These are phyloP conservation scores for Corymbia citriodora DNA, from an alignment of 441 rosid genomes.

Conservation along the genomic window DNA sequence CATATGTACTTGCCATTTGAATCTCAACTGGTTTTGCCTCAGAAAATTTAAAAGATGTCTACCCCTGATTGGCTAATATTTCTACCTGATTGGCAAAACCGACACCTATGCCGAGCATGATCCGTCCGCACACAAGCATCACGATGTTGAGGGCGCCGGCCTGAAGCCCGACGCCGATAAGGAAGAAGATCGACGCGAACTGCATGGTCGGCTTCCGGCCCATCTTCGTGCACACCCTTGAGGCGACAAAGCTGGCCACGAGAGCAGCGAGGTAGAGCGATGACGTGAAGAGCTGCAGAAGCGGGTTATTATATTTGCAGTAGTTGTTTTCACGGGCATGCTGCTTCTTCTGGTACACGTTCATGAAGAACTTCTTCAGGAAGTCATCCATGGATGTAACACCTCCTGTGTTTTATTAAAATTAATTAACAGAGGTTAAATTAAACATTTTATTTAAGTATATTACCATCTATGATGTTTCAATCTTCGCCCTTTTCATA, in stretches of 20 bases:
- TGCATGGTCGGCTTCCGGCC: constrained; percentile 1
- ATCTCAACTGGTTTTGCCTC: too few relatives aligned
- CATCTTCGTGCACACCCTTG: not conserved
- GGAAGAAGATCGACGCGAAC: not conserved
- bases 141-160: not conserved
- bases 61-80: too few relatives aligned
- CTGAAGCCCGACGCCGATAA: not conserved
- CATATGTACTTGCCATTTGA: too few relatives aligned
- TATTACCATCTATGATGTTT: not conserved
- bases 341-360: not conserved
- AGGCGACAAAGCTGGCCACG: not conserved
- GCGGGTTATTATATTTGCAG: not conserved
- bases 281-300: constrained; percentile 7
- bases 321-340: not conserved
- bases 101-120: not conserved
- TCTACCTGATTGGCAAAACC: constrained; percentile 2
- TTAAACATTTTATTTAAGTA: not conserved
- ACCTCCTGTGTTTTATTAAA: not conserved
- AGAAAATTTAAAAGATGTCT: too few relatives aligned
- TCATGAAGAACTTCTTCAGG: constrained; percentile 5
- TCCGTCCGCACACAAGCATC: not conserved
- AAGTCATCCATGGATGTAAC: constrained; percentile 11
- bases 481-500: not conserved
- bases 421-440: not conserved
- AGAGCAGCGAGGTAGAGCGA: constrained; percentile 9